phyloP scores from a whole-genome alignment of 495 filamentous ascomycete genomes.

The Aspergillus indologenus region DNA sequence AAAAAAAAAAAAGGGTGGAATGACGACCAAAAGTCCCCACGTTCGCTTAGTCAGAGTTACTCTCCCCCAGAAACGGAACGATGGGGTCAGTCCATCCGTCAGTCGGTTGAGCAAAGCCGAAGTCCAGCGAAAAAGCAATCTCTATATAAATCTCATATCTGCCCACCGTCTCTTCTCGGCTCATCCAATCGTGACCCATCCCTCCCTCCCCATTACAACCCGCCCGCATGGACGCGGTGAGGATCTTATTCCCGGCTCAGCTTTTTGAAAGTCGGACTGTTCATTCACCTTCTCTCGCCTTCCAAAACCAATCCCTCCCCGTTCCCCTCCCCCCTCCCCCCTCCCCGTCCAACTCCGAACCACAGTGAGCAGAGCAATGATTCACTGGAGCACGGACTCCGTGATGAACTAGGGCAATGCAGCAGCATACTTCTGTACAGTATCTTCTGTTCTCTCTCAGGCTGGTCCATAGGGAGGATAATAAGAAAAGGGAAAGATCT shows the following conservation, averaged over 20 bases:
- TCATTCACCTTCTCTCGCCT: not conserved
- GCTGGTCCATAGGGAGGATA: not conserved
- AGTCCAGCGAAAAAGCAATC: not conserved
- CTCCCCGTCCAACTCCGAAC: not conserved
- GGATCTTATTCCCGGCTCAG: not conserved
- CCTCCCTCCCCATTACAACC: not conserved
- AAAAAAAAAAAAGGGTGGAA: not conserved
- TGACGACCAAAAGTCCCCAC: not conserved
- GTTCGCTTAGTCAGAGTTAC: conserved; percentile 2
- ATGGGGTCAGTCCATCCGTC: not conserved
- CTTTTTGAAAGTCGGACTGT: not conserved
- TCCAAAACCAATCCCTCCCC: not conserved
- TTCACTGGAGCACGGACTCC: not conserved
- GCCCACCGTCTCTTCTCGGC: not conserved
- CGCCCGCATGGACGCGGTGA: not conserved
- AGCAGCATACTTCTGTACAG: not conserved
- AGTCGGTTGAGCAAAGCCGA: conserved; percentile 8
- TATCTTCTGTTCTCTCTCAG: not conserved
- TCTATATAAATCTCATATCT: not conserved
- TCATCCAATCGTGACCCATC: not conserved
- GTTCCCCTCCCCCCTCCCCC: too few species aligned
- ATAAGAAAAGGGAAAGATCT: not conserved
- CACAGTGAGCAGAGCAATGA: not conserved
- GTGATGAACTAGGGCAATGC: not conserved
- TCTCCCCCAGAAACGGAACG: not conserved